Evolutionary conservation across 2,329 filamentous ascomycete genomes (phyloP).

Genomic region (Epichloe bromicola): DNA sequence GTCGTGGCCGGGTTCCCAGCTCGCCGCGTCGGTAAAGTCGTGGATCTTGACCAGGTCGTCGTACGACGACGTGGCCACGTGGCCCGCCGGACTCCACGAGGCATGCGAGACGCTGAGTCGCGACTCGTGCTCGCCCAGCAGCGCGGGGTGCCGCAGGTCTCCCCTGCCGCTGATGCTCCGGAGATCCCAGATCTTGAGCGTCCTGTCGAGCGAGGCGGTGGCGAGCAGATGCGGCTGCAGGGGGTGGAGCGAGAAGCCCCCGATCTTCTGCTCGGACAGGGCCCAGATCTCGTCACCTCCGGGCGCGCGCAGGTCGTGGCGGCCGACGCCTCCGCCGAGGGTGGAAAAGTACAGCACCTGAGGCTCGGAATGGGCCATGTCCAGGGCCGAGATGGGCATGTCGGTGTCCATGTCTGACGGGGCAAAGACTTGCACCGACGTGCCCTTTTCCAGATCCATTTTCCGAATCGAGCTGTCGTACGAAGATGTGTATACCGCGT

Average conservation of each 20-base stretch:
- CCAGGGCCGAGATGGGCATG: constrained; percentile 69
- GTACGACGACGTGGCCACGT: constrained; percentile 84
- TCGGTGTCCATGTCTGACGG: constrained; percentile 58
- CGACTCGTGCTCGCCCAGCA: constrained; percentile 72
- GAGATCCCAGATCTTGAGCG: constrained; percentile 84
- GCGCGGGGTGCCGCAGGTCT: constrained; percentile 47
- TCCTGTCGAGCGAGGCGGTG: constrained; percentile 81
- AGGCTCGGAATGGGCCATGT: constrained; percentile 58
- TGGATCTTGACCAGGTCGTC: constrained; percentile 94
- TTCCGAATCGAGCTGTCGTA: constrained; percentile 90
- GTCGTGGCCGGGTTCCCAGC: constrained; percentile 46
- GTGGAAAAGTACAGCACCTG: constrained; percentile 80
- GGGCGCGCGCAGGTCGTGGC: constrained; percentile 60
- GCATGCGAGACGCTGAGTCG: constrained; percentile 84
- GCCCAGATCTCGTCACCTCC: constrained; percentile 45
- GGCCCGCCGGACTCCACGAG: constrained; percentile 72
- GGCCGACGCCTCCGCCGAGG: constrained; percentile 65
- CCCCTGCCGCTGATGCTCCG: constrained; percentile 58
- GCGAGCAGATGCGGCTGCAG: constrained; percentile 68
- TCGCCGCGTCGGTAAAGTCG: constrained; percentile 50
- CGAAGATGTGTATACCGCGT: constrained; percentile 69
- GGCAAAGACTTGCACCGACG: constrained; percentile 70
- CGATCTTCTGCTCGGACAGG: constrained; percentile 86
- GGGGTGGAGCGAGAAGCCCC: constrained; percentile 79
- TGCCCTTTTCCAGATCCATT: constrained; percentile 68